phyloP scores from a whole-genome alignment of 2,329 filamentous ascomycete species.

The Chrysoporthe cubensis region DNA sequence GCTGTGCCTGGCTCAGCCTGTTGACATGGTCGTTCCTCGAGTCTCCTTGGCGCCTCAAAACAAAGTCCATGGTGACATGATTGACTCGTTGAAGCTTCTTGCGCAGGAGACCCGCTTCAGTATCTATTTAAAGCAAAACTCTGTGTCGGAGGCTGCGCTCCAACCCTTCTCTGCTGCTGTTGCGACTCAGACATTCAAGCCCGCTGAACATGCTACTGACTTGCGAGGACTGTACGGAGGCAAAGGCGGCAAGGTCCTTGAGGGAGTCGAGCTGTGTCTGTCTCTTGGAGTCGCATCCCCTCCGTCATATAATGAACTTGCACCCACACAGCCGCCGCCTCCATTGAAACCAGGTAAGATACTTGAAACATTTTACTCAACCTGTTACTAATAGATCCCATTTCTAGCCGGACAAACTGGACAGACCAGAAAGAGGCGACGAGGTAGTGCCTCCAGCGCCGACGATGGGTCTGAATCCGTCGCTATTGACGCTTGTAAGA shows the following conservation, averaged over 20 bases:
- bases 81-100: constrained; percentile 13
- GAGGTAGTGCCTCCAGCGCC: constrained; percentile 12
- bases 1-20: background rate
- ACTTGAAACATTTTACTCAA: background rate
- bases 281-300: background rate
- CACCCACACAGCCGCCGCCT: background rate
- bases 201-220: constrained; percentile 46
- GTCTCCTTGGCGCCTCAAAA: constrained; percentile 10
- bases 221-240: constrained; percentile 51
- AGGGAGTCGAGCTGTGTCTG: background rate
- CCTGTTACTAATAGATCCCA: background rate
- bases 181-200: background rate
- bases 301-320: constrained; percentile 5
- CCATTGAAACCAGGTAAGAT: background rate
- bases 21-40: constrained; percentile 4
- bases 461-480: background rate
- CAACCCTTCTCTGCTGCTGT: background rate
- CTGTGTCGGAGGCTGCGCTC: background rate
- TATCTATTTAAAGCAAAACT: background rate
- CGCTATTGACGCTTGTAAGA: constrained; percentile 3
- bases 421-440: constrained; percentile 7
- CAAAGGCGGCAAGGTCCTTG: constrained; percentile 5
- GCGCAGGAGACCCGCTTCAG: constrained; percentile 5
- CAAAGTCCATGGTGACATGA: constrained; percentile 3
- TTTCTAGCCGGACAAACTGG: background rate